Conservation (phyloP, 371 early-diverging fungal genomes). For the Mucor piriformis region DNA sequence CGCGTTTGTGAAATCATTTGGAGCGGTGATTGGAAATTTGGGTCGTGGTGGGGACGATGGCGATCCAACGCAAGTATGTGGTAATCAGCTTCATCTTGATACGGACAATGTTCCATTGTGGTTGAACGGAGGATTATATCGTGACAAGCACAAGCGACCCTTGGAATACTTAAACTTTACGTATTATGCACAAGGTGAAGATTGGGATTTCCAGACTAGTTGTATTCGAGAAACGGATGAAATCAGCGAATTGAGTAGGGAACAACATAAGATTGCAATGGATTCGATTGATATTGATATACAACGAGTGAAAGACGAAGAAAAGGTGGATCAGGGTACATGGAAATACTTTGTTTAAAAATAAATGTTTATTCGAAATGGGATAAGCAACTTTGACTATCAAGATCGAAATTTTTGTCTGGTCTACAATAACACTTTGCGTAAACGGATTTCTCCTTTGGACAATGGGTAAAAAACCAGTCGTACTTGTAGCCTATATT, state of each 20-base stretch:
- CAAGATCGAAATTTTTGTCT: slow-evolving; percentile 35
- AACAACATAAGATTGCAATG: slow-evolving; percentile 13
- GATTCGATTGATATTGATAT: slow-evolving; percentile 23
- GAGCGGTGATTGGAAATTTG: slow-evolving; percentile 57
- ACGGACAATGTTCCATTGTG: slow-evolving; percentile 38
- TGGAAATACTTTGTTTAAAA: slow-evolving; percentile 12
- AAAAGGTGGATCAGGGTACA: slow-evolving; percentile 13
- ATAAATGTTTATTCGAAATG: slow-evolving; percentile 7
- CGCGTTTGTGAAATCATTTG: slow-evolving; percentile 55
- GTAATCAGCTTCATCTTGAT: slow-evolving; percentile 51
- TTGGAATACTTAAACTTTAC: slow-evolving; percentile 39
- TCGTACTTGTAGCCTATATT: slow-evolving; percentile 73
- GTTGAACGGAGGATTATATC: slow-evolving; percentile 53
- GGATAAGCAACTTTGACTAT: slow-evolving; percentile 33
- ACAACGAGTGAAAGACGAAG: slow-evolving; percentile 16
- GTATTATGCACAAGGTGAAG: slow-evolving; percentile 26
- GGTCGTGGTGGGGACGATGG: slow-evolving; percentile 41
- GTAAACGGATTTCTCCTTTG: slow-evolving; percentile 23
- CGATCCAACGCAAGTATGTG: slow-evolving; percentile 46
- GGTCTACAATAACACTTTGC: slow-evolving; percentile 40
- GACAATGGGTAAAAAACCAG: slow-evolving; percentile 35
- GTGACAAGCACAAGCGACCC: slow-evolving; percentile 40
- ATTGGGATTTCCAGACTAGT: slow-evolving; percentile 33
- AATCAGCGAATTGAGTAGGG: slow-evolving; percentile 12
- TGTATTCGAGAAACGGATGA: slow-evolving; percentile 32